Percentiles rank a stretch among this genome's conserved stretches.
Evolutionary conservation across 345 rosid species (phyloP).

Genomic region (Jatropha curcas): DNA sequence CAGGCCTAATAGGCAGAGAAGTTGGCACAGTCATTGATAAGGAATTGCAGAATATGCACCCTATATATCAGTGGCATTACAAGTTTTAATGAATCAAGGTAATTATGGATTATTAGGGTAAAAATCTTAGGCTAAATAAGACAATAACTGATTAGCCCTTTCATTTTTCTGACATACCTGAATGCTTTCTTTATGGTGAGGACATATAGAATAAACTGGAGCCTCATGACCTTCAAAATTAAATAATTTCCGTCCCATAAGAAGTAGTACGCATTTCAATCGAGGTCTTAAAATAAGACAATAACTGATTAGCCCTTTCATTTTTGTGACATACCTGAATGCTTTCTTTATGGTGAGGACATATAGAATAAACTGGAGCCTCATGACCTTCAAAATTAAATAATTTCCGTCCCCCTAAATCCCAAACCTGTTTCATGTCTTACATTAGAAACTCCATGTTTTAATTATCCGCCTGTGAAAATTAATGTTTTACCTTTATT

Average conservation of each 20-base stretch:
- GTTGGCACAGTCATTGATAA: neutral
- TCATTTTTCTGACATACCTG: constrained; percentile 51
- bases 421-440: constrained; percentile 76
- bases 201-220: constrained; percentile 81
- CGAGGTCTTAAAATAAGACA: too few relatives aligned
- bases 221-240: constrained; percentile 89
- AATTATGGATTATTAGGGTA: too few relatives aligned
- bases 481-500: constrained; percentile 59
- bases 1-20: neutral
- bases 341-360: constrained; percentile 88
- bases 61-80: too few relatives aligned
- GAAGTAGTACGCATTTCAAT: too few relatives aligned
- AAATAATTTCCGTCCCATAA: constrained; percentile 53
- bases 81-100: too few relatives aligned
- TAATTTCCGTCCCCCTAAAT: constrained; percentile 44
- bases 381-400: constrained; percentile 85
- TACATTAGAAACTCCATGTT: constrained; percentile 27
- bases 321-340: constrained; percentile 59
- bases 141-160: neutral
- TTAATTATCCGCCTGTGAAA: constrained; percentile 8
- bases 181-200: constrained; percentile 84
- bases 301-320: neutral
- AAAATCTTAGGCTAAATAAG: too few relatives aligned
- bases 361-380: constrained; percentile 80
- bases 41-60: too few relatives aligned